phyloP scores from a whole-genome alignment of 140 eudicot genomes.

The Bidens hawaiensis region DNA sequence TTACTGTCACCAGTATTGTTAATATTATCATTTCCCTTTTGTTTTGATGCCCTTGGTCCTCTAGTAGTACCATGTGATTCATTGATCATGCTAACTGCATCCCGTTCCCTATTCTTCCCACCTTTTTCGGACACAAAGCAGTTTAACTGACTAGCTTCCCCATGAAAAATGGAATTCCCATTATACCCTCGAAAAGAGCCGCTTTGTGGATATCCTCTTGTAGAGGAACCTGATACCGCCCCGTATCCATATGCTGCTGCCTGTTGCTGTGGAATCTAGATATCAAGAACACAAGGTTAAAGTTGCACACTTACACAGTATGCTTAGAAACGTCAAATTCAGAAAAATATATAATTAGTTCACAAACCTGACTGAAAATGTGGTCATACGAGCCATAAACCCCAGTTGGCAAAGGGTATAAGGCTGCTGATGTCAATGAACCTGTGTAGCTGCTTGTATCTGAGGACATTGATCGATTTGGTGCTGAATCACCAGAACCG shows the following conservation, averaged over 20 bases:
- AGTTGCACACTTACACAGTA: background rate
- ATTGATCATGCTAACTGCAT: conserved; percentile 23
- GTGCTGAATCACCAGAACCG: conserved; percentile 53
- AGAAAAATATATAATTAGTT: background rate
- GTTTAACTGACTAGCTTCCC: conserved; percentile 46
- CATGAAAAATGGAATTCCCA: conserved; percentile 38
- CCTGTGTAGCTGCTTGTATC: conserved; percentile 51
- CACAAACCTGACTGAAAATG: conserved; percentile 72
- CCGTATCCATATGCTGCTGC: conserved; percentile 61
- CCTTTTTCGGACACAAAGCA: conserved; percentile 48
- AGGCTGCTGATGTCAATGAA: conserved; percentile 54
- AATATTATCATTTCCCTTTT: conserved; percentile 34
- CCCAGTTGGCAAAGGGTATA: conserved; percentile 68
- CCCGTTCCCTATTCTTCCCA: conserved; percentile 62
- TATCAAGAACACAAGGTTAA: background rate
- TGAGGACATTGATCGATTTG: conserved; percentile 49
- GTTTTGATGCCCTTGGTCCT: conserved; percentile 84
- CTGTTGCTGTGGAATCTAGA: conserved; percentile 47
- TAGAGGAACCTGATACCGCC: conserved; percentile 44
- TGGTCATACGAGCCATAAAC: conserved; percentile 77
- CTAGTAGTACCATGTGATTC: conserved; percentile 56
- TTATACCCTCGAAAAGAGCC: conserved; percentile 48
- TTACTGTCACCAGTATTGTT: conserved; percentile 25
- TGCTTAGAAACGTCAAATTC: background rate
- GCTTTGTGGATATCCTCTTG: conserved; percentile 50